Base-by-base conservation (phyloP, 345 rosid genomes). In the Ceriops tagal region DNA sequence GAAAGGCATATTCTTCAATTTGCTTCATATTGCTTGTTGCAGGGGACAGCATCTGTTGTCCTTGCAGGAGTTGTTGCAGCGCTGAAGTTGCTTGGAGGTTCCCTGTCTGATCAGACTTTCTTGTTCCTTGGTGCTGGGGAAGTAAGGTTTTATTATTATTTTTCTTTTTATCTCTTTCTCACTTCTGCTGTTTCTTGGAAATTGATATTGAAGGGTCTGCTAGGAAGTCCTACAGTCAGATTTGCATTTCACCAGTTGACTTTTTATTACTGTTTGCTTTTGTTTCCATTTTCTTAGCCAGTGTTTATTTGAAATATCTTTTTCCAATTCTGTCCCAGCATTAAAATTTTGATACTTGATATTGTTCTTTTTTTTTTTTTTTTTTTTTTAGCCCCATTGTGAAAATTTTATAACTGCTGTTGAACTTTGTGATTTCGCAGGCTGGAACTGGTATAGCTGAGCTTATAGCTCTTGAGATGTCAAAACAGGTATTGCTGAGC, bases 391-490 rank as follows among this genome's bases (percentile, higher is more conserved):
- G n/a, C 26, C 26, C 47, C 49, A 43, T 13, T 43, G 18, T 13
- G 49, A 43, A 0, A 18, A 11, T 43, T 43, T 43, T 43, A 13
- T 43, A 43, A 13, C 49, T 11, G 49, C 15, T 43, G 5, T 43
- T 43, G 49, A 43, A 43, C 49, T 15, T 13, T 13, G 49, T 43
- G 49, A 26, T 65, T 71, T 73, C 77, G 82, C 82, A 95, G 99
- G 99, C 99, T 78, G 99, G 99, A 62, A 95, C 99, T 57, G 99
- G 99, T 46, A 95, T 95, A 72, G 96, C 97, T 32, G 97, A 92
- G 73, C 97, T 95, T 61, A 90, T 92, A 73, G 97, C 97, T 24
- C 88, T 92, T 19, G 96, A 95, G 79, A 82, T 86, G 73, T 92
- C 99, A 31, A 95, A 86, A 78, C 93, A 83, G 96, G 99, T 92